Evolutionary conservation across 2,329 filamentous ascomycete genomes (phyloP).

Genomic region (Aspergillus sp.): DNA sequence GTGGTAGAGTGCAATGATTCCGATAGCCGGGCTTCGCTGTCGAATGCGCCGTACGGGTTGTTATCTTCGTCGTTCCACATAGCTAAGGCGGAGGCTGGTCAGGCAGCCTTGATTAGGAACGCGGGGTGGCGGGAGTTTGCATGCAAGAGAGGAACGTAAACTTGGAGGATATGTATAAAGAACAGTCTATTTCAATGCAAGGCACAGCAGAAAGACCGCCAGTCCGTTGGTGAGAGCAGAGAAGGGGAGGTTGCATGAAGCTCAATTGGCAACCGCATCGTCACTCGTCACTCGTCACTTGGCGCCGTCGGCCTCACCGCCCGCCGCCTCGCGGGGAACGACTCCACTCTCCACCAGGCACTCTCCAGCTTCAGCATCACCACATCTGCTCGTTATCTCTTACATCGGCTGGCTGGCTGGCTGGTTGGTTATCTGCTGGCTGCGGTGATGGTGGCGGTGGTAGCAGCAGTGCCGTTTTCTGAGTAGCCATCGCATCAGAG

Average conservation of each 20-base stretch:
- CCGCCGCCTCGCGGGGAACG: slow-evolving; percentile 3
- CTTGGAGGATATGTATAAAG: background rate
- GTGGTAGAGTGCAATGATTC: slow-evolving; percentile 63
- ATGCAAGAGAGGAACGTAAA: background rate
- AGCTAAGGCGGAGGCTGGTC: slow-evolving; percentile 30
- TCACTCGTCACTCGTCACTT: background rate
- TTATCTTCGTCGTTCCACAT: slow-evolving; percentile 99
- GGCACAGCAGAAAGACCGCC: background rate
- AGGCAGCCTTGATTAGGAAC: slow-evolving; percentile 19
- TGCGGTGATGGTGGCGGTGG: too few species aligned
- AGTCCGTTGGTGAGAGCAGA: background rate
- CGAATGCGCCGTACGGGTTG: slow-evolving; percentile 95
- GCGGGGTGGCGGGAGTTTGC: background rate
- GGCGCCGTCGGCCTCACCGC: slow-evolving; percentile 4
- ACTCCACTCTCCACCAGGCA: background rate
- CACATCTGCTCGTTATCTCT: background rate
- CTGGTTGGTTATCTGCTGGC: too few species aligned
- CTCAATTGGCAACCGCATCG: background rate
- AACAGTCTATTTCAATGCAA: background rate
- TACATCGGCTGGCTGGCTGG: too few species aligned
- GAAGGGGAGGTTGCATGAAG: slow-evolving; percentile 6
- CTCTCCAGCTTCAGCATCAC: background rate
- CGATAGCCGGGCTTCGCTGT: slow-evolving; percentile 75
- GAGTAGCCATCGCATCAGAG: too few species aligned
- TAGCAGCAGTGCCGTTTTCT: too few species aligned